Evolutionary conservation across 2,329 filamentous ascomycete genomes (phyloP).

Genomic region (Colletotrichum sp.): DNA sequence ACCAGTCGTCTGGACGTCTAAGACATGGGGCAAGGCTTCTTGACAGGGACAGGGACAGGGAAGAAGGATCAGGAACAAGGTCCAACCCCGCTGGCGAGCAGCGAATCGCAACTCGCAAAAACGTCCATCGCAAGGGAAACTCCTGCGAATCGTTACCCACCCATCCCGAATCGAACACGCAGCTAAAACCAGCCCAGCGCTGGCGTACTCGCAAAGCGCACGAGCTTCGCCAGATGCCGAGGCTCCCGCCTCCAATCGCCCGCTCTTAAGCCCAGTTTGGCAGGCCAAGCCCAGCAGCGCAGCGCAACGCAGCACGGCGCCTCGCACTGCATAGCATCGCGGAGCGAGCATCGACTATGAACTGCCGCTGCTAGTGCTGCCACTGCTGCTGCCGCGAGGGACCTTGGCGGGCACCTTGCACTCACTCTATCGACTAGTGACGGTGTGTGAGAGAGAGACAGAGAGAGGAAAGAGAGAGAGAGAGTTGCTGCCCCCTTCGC

Average conservation of each 20-base stretch:
- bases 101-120: conserved; percentile 16
- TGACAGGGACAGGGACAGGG: neutral
- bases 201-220: neutral
- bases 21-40: neutral
- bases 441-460: no score
- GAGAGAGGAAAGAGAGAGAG: neutral
- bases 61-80: conserved; percentile 2
- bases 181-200: neutral
- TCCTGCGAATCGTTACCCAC: neutral
- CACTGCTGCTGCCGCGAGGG: neutral
- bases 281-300: conserved; percentile 1
- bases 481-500: neutral
- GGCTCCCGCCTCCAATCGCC: neutral
- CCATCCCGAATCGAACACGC: neutral
- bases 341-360: neutral
- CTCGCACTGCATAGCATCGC: neutral
- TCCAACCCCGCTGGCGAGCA: neutral
- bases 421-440: neutral
- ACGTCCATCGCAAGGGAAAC: neutral
- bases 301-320: conserved; percentile 1
- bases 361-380: neutral
- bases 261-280: neutral
- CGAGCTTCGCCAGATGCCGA: conserved; percentile 21
- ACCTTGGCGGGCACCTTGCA: neutral
- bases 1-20: neutral